Base-by-base conservation (phyloP, 139 green algal species). In the Micromonas pusilla region DNA sequence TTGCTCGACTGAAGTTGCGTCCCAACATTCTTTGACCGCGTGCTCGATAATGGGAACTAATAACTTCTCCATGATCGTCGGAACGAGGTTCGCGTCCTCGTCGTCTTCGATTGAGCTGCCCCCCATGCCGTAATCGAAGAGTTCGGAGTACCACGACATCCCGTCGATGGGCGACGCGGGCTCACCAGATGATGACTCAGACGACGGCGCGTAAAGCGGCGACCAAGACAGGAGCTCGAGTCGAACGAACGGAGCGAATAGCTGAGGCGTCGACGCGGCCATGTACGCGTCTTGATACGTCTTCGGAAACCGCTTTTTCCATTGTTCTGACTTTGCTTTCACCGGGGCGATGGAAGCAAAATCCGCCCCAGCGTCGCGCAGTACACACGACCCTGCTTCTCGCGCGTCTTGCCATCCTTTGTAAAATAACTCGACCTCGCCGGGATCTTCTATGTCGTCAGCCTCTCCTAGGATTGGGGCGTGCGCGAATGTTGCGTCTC, bases 231-330 rank as follows among this genome's bases (percentile, higher is more conserved):
- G 84, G 54, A 98, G 88, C 85, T 98, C 88, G 73, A 96, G 81
- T 23, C 93, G 84, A 30, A 97, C 94, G 83, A 92, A 97, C 32
- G 94, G 94, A 39, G 94, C 91, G 81, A 98, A 93, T 13, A 98
- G 85, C 3, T 90, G 89, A 28, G 94, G 90, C 26, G 85, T 89
- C 34, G 80, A 90, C 1, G 92, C 77, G 3, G 87, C 79, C 57
- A 93, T 87, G 80, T 98, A 98, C 13, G 92, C 88, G 39, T 90
- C 85, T 1, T 87, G 89, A 76, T 93, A 97, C 9, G 88, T 82
- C 65, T 83, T 85, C 16, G 90, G 81, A 57, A 89, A 82, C 19
- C 38, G 33, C 83, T 28, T 54, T 73, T 93, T 92, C 85, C 88
- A 95, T 16, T 70, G 65, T 75, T 93, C 87, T 34, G 95, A 78